Percentiles rank a stretch among this genome's conserved stretches.
These are phyloP conservation scores for Solanum aculeatissimum DNA, from an alignment of 305 asterid species.

Conservation along the genomic window DNA sequence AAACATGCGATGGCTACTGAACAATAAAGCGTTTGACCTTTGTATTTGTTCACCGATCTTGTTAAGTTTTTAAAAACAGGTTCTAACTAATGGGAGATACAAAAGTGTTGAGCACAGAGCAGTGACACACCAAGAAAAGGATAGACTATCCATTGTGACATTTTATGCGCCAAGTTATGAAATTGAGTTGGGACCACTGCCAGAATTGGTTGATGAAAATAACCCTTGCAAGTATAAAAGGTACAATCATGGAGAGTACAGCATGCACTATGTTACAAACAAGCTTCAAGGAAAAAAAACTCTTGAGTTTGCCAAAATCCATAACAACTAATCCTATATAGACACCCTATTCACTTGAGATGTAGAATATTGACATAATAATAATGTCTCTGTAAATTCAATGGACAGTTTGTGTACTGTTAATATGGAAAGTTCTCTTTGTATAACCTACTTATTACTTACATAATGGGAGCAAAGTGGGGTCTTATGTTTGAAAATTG, in stretches of 20 bases:
- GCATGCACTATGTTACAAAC: conserved; percentile 82
- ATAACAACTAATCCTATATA: conserved; percentile 5
- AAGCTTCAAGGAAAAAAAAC: conserved; percentile 89
- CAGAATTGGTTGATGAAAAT: conserved; percentile 41
- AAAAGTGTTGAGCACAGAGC: conserved; percentile 97
- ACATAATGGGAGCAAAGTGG: conserved; percentile 1
- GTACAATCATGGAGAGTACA: conserved; percentile 92
- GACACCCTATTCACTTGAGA: not conserved
- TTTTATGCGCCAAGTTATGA: conserved; percentile 94
- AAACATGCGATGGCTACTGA: not conserved
- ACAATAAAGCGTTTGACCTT: not conserved
- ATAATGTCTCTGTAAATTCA: conserved; percentile 16
- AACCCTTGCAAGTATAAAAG: conserved; percentile 61
- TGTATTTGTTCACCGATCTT: not conserved
- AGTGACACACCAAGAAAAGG: conserved; percentile 64
- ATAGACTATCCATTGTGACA: conserved; percentile 82
- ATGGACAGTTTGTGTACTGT: conserved; percentile 11
- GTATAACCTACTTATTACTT: not conserved
- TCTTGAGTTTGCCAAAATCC: conserved; percentile 63
- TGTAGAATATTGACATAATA: not conserved
- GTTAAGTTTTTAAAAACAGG: conserved; percentile 22
- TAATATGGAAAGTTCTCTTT: conserved; percentile 1
- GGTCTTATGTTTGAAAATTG: conserved; percentile 12
- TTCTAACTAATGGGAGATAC: conserved; percentile 76
- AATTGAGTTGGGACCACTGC: conserved; percentile 59